Conservation (phyloP, 225 moss, liverwort and hornwort species). For the Antitrichia curtipendula region DNA sequence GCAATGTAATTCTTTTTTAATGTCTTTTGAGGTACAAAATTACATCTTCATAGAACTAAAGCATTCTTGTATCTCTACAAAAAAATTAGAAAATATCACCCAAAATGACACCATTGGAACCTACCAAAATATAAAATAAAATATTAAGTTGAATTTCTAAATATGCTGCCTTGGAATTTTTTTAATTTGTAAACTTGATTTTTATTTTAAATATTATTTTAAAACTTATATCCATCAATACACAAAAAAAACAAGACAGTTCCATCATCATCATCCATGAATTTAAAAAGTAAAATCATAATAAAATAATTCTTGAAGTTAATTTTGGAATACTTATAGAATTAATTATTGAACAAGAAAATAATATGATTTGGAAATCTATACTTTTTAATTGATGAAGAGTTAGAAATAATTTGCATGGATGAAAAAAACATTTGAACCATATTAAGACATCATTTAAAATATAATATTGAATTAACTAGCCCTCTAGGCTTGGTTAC, state of each 20-base stretch:
- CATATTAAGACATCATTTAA: background rate
- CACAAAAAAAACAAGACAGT: background rate
- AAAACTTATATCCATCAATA: background rate
- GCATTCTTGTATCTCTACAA: background rate
- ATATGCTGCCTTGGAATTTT: accelerated
- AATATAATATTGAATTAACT: background rate
- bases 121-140: background rate
- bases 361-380: background rate
- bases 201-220: background rate
- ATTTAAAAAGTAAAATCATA: background rate
- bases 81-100: background rate
- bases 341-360: background rate
- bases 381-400: background rate
- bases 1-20: background rate
- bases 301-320: accelerated
- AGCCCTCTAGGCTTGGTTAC: background rate
- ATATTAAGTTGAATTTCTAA: accelerated
- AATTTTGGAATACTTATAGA: background rate
- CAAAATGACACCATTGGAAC: background rate
- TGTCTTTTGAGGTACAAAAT: background rate
- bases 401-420: background rate
- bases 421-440: background rate
- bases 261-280: background rate
- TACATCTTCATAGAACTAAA: background rate
- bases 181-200: accelerated